Conservation (phyloP, 805 yeast genomes). For the Wickerhamiella nectarea region DNA sequence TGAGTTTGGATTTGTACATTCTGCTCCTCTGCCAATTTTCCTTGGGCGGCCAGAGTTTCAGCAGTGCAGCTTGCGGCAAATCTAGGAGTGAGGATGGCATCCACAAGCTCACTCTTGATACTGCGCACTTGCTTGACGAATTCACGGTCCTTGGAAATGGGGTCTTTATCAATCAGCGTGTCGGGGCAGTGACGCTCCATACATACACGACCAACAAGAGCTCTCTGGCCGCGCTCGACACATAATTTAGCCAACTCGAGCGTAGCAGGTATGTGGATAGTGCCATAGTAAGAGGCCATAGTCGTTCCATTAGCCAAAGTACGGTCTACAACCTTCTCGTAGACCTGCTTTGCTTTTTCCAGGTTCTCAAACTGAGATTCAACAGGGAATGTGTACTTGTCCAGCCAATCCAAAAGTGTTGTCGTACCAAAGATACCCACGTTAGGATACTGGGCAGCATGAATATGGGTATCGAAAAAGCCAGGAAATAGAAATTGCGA, state of each 20-base stretch:
- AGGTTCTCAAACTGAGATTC: constrained; percentile 54
- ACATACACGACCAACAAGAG: constrained; percentile 84
- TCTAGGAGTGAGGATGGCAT: constrained; percentile 80
- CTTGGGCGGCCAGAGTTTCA: constrained; percentile 48
- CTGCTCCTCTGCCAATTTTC: constrained; percentile 35
- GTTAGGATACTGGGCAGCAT: constrained; percentile 76
- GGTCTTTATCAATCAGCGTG: constrained; percentile 40
- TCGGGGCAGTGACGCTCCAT: constrained; percentile 78
- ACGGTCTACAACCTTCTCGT: constrained; percentile 49
- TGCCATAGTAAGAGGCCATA: constrained; percentile 81
- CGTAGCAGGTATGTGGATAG: constrained; percentile 67
- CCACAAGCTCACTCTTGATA: constrained; percentile 37
- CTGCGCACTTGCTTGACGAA: constrained; percentile 43
- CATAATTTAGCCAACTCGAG: constrained; percentile 64
- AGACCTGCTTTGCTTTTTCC: constrained; percentile 45
- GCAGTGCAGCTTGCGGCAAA: constrained; percentile 81
- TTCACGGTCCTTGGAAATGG: constrained; percentile 38
- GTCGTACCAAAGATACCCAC: constrained; percentile 72
- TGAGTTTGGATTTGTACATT: constrained; percentile 76
- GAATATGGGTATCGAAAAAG: constrained; percentile 69
- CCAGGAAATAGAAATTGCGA: constrained; percentile 63
- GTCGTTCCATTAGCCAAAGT: constrained; percentile 79
- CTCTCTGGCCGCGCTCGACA: constrained; percentile 61
- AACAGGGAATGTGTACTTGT: constrained; percentile 75
- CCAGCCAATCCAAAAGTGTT: constrained; percentile 81